Conservation (phyloP, 2,329 filamentous ascomycete genomes). For the Ophiostoma ulmi region DNA sequence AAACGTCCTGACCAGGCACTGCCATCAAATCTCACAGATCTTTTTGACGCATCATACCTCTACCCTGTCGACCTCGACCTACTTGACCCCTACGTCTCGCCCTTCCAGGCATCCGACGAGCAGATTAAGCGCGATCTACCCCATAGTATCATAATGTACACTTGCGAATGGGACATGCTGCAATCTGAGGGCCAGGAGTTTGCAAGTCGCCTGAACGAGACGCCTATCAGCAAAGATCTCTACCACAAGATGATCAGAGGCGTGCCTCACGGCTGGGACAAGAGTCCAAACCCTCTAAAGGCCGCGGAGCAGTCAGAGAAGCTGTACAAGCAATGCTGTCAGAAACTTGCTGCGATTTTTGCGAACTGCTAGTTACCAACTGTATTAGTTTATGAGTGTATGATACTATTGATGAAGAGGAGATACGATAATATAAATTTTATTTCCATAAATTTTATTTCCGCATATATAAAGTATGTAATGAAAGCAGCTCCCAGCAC, state of each 20-base stretch:
- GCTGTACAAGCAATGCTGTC: conserved; percentile 52
- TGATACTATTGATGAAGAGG: background rate
- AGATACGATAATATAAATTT: background rate
- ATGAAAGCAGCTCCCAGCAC: background rate
- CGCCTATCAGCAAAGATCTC: conserved; percentile 50
- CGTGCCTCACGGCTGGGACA: conserved; percentile 62
- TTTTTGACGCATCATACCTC: conserved; percentile 61
- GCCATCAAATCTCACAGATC: conserved; percentile 52
- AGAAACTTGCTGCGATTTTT: conserved; percentile 16
- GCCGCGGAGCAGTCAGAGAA: conserved; percentile 47
- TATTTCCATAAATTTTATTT: too few relatives aligned
- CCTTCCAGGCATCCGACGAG: conserved; percentile 51
- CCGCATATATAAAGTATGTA: background rate
- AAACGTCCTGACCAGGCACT: conserved; percentile 54
- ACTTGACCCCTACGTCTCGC: conserved; percentile 52
- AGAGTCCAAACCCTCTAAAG: conserved; percentile 56
- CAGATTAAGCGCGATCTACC: conserved; percentile 45
- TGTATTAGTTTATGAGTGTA: background rate
- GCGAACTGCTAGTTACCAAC: background rate
- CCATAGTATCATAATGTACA: conserved; percentile 51
- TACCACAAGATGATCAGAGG: conserved; percentile 53
- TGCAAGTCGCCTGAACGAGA: conserved; percentile 37
- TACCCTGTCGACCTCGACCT: conserved; percentile 45
- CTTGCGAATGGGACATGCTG: conserved; percentile 49
- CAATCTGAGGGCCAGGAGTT: conserved; percentile 30